phyloP scores from a whole-genome alignment of 805 yeast species.

The Scheffersomyces spartinae region DNA sequence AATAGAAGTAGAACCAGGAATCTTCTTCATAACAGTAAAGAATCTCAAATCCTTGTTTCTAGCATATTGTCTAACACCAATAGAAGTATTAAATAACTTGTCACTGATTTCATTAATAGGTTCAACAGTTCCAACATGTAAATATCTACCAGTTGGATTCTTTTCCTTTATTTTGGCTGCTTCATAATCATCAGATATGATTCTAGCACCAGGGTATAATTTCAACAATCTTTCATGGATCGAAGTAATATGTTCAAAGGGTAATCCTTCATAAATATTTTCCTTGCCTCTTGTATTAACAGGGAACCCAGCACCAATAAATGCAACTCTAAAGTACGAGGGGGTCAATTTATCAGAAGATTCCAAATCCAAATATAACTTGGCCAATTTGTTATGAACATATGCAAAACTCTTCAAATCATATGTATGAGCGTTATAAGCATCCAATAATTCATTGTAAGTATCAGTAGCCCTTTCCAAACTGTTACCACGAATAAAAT shows the following conservation, averaged over 20 bases:
- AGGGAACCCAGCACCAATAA: constrained; percentile 81
- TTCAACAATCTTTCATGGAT: constrained; percentile 67
- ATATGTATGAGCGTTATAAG: constrained; percentile 61
- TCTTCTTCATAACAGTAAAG: constrained; percentile 57
- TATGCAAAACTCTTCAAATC: constrained; percentile 66
- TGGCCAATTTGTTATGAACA: constrained; percentile 57
- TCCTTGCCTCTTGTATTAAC: constrained; percentile 60
- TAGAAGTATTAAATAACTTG: constrained; percentile 33
- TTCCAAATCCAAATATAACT: constrained; percentile 56
- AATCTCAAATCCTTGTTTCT: constrained; percentile 62
- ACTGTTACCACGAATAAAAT: constrained; percentile 59
- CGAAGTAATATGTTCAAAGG: constrained; percentile 79
- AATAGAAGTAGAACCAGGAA: constrained; percentile 64
- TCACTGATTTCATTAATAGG: constrained; percentile 49
- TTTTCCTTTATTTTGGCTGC: constrained; percentile 42
- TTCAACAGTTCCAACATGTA: constrained; percentile 61
- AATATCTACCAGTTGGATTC: constrained; percentile 58
- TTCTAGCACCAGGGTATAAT: constrained; percentile 72
- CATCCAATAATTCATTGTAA: constrained; percentile 65
- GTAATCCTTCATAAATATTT: constrained; percentile 75
- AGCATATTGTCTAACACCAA: constrained; percentile 62
- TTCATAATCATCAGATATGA: constrained; percentile 44
- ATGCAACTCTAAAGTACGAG: constrained; percentile 67
- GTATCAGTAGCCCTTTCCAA: constrained; percentile 72
- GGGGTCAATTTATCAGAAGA: constrained; percentile 63